Evolutionary conservation across 2,329 filamentous ascomycete genomes (phyloP), one percentile per base, ranked within the genome.

Genomic region (Aspergillus costaricaensis): DNA sequence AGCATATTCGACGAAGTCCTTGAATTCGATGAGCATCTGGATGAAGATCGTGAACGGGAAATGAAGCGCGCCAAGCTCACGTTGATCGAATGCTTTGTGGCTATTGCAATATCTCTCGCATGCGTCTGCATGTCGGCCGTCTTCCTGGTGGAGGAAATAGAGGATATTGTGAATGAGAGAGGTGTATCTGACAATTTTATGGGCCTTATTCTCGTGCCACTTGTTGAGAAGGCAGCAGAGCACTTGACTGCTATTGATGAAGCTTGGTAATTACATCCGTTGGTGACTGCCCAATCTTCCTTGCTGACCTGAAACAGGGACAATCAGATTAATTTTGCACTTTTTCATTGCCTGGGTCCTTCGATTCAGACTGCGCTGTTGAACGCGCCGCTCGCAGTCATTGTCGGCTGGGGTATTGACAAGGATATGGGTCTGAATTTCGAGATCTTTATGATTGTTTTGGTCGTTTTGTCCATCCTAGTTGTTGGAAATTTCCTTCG

Each of bases 341-440:
- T 95, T 25, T 90, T 91, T 48, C 92, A 96, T 74, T 91, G 95
- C 56, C 86, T 96, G 44, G 92, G 91, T 50, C 88, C 92, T 2
- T 94, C 91, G 0, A 89, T 96, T 60, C 93, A 96, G 77, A 97
- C 93, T 0, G 91, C 92, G 1, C 84, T 96, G 32, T 87, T 96
- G 72, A 96, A 96, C 73, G 91, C 88, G 0, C 92, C 93, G 0
- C 83, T 96, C 4, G 88, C 91, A 7, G 87, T 96, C 36, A 82
- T 96, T 39, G 89, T 96, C 52, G 91, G 89, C 48, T 97, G 93
- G 92, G 88, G 90, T 21, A 77, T 92, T 38, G 77, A 78, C 59
- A 87, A 87, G 68, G 71, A 81, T 5, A 91, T 97, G 85, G 87
- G 90, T 64, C 81, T 96, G 55, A 88, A 92, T 72, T 96, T 96